These are phyloP conservation scores for Solanum pennellii DNA, from an alignment of 257 asterid genomes.

Conservation along the genomic window DNA sequence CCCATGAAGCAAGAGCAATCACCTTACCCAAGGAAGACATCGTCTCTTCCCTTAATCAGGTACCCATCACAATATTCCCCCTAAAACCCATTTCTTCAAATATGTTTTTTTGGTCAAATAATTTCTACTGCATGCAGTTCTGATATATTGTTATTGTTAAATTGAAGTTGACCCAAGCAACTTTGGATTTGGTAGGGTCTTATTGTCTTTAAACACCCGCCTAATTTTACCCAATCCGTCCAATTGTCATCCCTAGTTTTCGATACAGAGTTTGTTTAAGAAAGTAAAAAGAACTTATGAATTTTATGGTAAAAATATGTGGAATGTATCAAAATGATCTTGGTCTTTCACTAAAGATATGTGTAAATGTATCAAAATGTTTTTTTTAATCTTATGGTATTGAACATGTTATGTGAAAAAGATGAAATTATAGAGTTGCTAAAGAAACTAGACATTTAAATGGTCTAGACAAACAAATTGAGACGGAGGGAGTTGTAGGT, in stretches of 20 bases:
- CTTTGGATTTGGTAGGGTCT: too few species aligned
- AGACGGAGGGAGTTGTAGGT: background rate
- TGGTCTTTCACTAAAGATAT: too few species aligned
- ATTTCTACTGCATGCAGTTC: background rate
- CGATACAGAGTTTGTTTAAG: too few species aligned
- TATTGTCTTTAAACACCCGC: too few species aligned
- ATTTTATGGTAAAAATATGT: background rate
- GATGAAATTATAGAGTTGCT: background rate
- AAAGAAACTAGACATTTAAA: background rate
- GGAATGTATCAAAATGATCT: background rate
- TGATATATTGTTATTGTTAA: background rate
- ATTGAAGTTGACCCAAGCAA: background rate
- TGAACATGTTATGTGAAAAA: background rate
- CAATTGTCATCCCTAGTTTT: too few species aligned
- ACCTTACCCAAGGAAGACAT: slow-evolving; percentile 72
- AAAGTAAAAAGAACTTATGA: background rate
- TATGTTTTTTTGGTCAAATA: background rate
- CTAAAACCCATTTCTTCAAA: background rate
- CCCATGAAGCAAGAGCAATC: slow-evolving; percentile 58
- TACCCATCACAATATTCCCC: background rate
- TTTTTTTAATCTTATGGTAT: background rate
- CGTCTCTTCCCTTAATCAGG: slow-evolving; percentile 83
- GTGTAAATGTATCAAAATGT: background rate
- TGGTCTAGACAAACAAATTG: background rate
- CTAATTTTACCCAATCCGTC: too few species aligned